These are phyloP conservation scores for Ascocoryne sarcoides DNA, from an alignment of 2,329 filamentous ascomycete genomes.

Conservation along the genomic window DNA sequence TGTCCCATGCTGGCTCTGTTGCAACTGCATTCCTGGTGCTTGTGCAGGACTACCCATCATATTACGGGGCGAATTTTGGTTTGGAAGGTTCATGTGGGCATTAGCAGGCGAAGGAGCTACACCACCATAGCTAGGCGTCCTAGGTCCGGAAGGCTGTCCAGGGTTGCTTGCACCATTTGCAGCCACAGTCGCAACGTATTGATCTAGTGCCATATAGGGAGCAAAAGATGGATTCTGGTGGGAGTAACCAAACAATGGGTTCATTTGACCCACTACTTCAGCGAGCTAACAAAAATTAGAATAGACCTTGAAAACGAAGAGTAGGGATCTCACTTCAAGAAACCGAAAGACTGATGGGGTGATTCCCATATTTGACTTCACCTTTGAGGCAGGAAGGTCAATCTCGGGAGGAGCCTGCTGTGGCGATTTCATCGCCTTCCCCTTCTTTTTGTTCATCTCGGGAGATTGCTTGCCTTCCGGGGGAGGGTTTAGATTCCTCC, in stretches of 20 bases:
- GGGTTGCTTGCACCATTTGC: constrained; percentile 10
- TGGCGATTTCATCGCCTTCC: constrained; percentile 50
- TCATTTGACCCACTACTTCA: constrained; percentile 60
- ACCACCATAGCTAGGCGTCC: constrained; percentile 25
- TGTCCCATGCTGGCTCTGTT: constrained; percentile 60
- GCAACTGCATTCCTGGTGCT: constrained; percentile 55
- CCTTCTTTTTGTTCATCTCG: constrained; percentile 62
- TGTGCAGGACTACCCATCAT: constrained; percentile 49
- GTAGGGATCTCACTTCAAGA: constrained; percentile 44
- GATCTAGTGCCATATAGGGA: constrained; percentile 50
- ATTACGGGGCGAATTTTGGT: constrained; percentile 44
- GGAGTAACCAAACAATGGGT: constrained; percentile 50
- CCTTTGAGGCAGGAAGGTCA: constrained; percentile 48
- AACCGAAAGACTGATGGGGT: constrained; percentile 55
- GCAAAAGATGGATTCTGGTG: constrained; percentile 45
- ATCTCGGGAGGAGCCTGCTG: constrained; percentile 50
- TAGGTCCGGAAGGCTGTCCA: constrained; percentile 19
- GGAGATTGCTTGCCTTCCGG: constrained; percentile 49
- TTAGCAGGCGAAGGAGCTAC: constrained; percentile 52
- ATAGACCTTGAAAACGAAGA: neutral
- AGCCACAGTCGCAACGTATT: constrained; percentile 46
- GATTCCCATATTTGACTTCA: constrained; percentile 49
- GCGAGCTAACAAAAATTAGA: constrained; percentile 41
- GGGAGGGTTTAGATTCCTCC: constrained; percentile 48
- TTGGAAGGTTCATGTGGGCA: constrained; percentile 49